These are phyloP conservation scores for Talaromyces albobiverticillius DNA, from an alignment of 2,329 filamentous ascomycete species.

Conservation along the genomic window DNA sequence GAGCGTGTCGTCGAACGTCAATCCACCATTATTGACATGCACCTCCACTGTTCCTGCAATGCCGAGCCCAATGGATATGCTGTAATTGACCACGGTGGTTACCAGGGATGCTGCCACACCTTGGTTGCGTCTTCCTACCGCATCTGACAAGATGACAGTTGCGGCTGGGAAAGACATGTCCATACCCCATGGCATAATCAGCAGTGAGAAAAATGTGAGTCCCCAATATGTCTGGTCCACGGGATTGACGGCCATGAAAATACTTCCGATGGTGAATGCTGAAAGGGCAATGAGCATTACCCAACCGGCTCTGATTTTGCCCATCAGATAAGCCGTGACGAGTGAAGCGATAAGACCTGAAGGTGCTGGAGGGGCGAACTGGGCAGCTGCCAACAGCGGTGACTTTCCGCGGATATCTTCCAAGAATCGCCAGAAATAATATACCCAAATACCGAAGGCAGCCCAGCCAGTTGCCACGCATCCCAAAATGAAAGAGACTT, in stretches of 20 bases:
- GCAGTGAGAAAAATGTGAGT: conserved; percentile 28
- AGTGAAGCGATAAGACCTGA: conserved; percentile 32
- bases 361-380: conserved; percentile 24
- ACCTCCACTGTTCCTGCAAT: conserved; percentile 64
- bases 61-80: conserved; percentile 64
- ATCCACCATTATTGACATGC: conserved; percentile 40
- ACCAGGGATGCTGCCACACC: conserved; percentile 58
- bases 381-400: conserved; percentile 29
- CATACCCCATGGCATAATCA: conserved; percentile 32
- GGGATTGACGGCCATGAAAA: conserved; percentile 40
- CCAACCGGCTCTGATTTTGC: conserved; percentile 26
- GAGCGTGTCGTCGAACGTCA: conserved; percentile 24
- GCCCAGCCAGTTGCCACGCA: conserved; percentile 14
- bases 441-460: conserved; percentile 55
- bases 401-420: conserved; percentile 34
- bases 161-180: conserved; percentile 66
- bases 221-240: conserved; percentile 44
- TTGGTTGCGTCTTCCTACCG: conserved; percentile 46
- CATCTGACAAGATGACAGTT: conserved; percentile 59
- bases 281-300: conserved; percentile 37
- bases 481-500: conserved; percentile 14
- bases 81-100: conserved; percentile 66
- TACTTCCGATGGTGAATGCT: conserved; percentile 32
- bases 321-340: conserved; percentile 33
- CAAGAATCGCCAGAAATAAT: conserved; percentile 52